Evolutionary conservation across 345 rosid genomes (phyloP).

Genomic region (Dovyalis caffra): DNA sequence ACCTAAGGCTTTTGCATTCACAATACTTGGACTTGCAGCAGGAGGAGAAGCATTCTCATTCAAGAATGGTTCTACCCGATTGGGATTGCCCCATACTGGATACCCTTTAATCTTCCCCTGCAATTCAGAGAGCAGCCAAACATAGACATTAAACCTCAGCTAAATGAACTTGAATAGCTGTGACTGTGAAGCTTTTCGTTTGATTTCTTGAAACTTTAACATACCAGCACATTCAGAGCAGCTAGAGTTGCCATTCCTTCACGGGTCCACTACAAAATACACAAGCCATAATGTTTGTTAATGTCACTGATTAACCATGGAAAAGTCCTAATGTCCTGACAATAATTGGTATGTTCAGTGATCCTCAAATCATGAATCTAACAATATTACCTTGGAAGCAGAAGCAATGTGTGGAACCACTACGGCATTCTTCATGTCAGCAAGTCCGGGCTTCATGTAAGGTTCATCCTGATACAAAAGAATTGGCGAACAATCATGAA

Average conservation of each 20-base stretch:
- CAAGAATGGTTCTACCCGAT: slow-evolving; percentile 76
- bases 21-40: slow-evolving; percentile 82
- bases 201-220: not conserved
- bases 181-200: not conserved
- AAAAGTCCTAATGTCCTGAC: not conserved
- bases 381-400: slow-evolving; percentile 76
- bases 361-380: not conserved
- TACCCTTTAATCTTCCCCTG: slow-evolving; percentile 94
- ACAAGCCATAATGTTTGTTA: not conserved
- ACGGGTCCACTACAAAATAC: slow-evolving; percentile 79
- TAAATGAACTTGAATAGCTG: not conserved
- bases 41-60: slow-evolving; percentile 78
- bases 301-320: not conserved
- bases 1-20: slow-evolving; percentile 85
- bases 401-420: slow-evolving; percentile 97
- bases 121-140: not conserved
- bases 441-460: slow-evolving; percentile 93
- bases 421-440: slow-evolving; percentile 87
- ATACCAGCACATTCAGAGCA: slow-evolving; percentile 88
- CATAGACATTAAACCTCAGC: not conserved
- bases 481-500: not conserved
- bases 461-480: slow-evolving; percentile 74
- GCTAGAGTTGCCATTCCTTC: slow-evolving; percentile 99
- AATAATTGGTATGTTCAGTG: not conserved
- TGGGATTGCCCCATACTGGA: slow-evolving; percentile 78